Evolutionary conservation across 768 basidiomycete genomes (phyloP).

Genomic region (Termitomyces eurrhizus): DNA sequence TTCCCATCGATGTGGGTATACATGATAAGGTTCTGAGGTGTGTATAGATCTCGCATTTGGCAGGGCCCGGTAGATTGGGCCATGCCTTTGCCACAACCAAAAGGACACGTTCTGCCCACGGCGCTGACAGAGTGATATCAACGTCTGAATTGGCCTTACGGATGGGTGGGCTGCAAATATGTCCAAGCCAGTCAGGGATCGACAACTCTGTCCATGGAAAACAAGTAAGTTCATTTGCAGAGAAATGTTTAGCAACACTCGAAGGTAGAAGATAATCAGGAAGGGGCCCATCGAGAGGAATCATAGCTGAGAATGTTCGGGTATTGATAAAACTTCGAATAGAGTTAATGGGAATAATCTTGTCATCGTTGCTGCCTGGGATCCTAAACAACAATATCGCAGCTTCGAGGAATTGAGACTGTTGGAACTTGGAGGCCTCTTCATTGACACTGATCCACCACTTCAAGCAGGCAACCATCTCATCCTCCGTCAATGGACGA

Average conservation of each 20-base stretch:
- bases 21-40: slow-evolving; percentile 51
- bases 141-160: slow-evolving; percentile 40
- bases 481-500: slow-evolving; percentile 64
- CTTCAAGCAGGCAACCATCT: slow-evolving; percentile 77
- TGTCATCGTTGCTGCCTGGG: slow-evolving; percentile 36
- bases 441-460: slow-evolving; percentile 71
- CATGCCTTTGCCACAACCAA: slow-evolving; percentile 64
- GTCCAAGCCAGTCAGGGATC: slow-evolving; percentile 69
- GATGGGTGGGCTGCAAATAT: slow-evolving; percentile 51
- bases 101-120: slow-evolving; percentile 82
- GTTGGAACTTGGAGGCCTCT: slow-evolving; percentile 35
- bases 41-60: slow-evolving; percentile 44
- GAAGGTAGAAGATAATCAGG: slow-evolving; percentile 72
- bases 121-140: slow-evolving; percentile 60
- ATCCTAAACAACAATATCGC: slow-evolving; percentile 52
- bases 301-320: slow-evolving; percentile 45
- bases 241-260: slow-evolving; percentile 56
- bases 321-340: slow-evolving; percentile 73
- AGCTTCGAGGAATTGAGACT: slow-evolving; percentile 63
- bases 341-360: slow-evolving; percentile 62
- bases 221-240: slow-evolving; percentile 43
- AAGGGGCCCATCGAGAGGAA: slow-evolving; percentile 72
- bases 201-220: slow-evolving; percentile 83
- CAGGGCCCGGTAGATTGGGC: slow-evolving; percentile 50
- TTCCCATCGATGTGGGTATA: slow-evolving; percentile 71